Percentiles rank a stretch among this genome's conserved stretches.
phyloP scores from a whole-genome alignment of 352 stramenopile species.

The Globisporangium nodosum region DNA sequence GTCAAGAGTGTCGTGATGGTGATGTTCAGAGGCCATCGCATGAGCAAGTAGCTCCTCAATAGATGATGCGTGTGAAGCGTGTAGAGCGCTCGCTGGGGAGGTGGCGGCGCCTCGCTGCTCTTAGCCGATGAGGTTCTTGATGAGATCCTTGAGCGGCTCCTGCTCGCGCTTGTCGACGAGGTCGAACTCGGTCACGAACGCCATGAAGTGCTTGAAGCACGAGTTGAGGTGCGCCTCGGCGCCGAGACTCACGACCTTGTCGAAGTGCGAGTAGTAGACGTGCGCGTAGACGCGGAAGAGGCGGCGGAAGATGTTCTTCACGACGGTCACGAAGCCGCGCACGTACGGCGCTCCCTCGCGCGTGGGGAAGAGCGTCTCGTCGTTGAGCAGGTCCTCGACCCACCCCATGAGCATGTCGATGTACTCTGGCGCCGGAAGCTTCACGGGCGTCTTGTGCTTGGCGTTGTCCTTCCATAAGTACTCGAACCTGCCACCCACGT shows the following conservation, averaged over 20 bases:
- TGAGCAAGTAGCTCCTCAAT: no score
- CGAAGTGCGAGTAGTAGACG: constrained; percentile 96
- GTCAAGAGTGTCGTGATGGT: constrained; percentile 2
- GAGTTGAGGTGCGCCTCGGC: constrained; percentile 97
- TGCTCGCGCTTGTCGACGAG: constrained; percentile 93
- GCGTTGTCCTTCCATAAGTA: constrained; percentile 86
- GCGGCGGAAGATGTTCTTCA: constrained; percentile 93
- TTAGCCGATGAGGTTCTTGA: constrained; percentile 84
- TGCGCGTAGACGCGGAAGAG: constrained; percentile 97
- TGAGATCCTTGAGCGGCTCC: constrained; percentile 92
- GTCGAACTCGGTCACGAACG: constrained; percentile 94
- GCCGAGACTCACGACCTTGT: constrained; percentile 91
- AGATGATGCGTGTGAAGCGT: background rate
- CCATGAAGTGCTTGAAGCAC: constrained; percentile 98
- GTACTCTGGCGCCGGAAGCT: constrained; percentile 83
- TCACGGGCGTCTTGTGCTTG: constrained; percentile 65
- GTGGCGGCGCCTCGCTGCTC: constrained; percentile 1
- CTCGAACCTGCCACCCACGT: constrained; percentile 51
- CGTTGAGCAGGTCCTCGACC: constrained; percentile 87
- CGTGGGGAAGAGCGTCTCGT: constrained; percentile 72
- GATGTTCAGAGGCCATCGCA: background rate
- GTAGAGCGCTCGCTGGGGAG: background rate
- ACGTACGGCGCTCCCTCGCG: constrained; percentile 65
- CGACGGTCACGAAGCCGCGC: constrained; percentile 71
- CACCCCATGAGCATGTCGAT: constrained; percentile 91